phyloP scores from a whole-genome alignment of 208 protist species.

The Leptomonas seymouri region DNA sequence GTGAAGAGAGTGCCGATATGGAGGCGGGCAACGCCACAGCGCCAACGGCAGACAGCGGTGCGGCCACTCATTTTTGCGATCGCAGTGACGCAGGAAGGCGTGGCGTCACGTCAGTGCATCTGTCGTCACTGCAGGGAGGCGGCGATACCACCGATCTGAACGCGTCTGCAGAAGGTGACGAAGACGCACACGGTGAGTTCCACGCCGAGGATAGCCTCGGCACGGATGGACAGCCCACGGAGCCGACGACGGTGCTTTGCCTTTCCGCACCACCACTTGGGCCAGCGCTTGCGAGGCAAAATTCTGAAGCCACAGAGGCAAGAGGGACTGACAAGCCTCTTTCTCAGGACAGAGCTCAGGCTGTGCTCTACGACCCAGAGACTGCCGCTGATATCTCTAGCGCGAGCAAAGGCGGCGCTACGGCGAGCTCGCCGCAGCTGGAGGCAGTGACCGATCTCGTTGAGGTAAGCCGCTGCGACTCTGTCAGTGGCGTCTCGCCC shows the following conservation, averaged over 20 bases:
- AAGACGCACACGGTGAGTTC: neutral
- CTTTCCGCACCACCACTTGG: neutral
- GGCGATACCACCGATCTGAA: slow-evolving; percentile 10
- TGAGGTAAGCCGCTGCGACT: slow-evolving; percentile 6
- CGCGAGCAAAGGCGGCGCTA: neutral
- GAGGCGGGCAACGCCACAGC: neutral
- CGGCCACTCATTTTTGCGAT: neutral
- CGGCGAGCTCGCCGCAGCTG: neutral
- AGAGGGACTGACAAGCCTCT: neutral
- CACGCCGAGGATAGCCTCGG: slow-evolving; percentile 10
- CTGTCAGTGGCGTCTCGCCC: slow-evolving; percentile 12
- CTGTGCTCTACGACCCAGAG: slow-evolving; percentile 18
- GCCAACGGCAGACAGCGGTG: neutral
- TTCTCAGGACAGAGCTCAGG: neutral
- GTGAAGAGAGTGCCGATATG: neutral
- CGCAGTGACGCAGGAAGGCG: neutral
- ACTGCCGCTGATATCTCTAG: neutral
- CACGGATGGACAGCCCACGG: slow-evolving; percentile 6
- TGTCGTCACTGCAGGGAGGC: slow-evolving; percentile 3
- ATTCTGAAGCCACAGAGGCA: neutral
- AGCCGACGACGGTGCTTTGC: slow-evolving; percentile 9
- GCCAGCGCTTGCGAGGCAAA: neutral
- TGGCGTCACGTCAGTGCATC: slow-evolving; percentile 5
- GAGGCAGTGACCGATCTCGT: neutral
- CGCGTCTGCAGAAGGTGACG: slow-evolving; percentile 9